Evolutionary conservation across 306 rosid genomes (phyloP), one percentile per base, ranked within the genome.

Genomic region (Prunus dulcis): DNA sequence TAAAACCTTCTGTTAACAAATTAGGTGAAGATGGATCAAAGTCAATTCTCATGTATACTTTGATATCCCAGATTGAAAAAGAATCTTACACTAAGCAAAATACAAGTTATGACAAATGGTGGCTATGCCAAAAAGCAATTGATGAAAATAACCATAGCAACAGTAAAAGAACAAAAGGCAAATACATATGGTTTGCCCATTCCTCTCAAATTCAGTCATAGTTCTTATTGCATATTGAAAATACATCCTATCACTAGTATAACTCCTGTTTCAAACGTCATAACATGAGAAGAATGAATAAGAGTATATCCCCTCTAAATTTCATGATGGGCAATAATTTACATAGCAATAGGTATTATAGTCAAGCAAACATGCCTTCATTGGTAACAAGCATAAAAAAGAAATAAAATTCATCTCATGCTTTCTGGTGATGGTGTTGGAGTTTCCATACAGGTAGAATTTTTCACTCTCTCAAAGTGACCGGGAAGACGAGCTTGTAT

Each of bases 1-100:
- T 92, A 88, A 76, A 82, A 90, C 88, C 96, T 88, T 83, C 98
- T 94, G 96, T 65, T 69, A 28, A 58, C 72, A 50, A 12, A 73
- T 27, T 38, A 27, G 6, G 34, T 30, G 2, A 65, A 71, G 45
- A 58, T 19, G 52, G 50, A 61, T 76, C 38, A 46, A 70, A 71
- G 22, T 71, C 62, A 71, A 5, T 61, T 58, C 22, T 20, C 12
- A 17, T 20, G 49, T 51, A 45, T n/a, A 9, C 6, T 63, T 8
- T 63, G 45, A 13, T 63, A 63, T 30, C 67, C 45, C 45, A 63
- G 12, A 28, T 3, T 62, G 45, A 58, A 60, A 30, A 6, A 63
- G 19, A 30, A 63, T 30, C 30, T 69, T 43, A 58, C 0, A 19
- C 18, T 57, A 32, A 30, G 62, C 62, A 2, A 12, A 2, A 18